Conservation (phyloP, 768 basidiomycete species). For the Xerocomus spinulosus region DNA sequence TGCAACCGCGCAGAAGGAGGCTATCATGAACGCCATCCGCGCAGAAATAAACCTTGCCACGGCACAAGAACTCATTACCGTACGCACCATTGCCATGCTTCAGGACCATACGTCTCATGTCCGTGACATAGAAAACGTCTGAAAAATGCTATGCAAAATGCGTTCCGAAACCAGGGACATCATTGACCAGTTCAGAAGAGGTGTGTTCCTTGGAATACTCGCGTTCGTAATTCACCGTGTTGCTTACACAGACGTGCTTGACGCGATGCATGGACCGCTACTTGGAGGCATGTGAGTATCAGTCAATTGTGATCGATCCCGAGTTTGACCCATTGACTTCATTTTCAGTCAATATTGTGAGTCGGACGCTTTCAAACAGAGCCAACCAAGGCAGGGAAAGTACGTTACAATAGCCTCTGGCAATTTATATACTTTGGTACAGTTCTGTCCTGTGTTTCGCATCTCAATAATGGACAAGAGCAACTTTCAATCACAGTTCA, state of each 20-base stretch:
- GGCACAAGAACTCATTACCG: conserved; percentile 79
- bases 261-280: conserved; percentile 75
- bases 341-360: conserved; percentile 70
- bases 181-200: conserved; percentile 69
- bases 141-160: conserved; percentile 79
- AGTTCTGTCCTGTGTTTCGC: not conserved
- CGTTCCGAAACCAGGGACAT: conserved; percentile 66
- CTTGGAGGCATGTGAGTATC: conserved; percentile 74
- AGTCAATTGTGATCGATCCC: not conserved
- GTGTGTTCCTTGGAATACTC: conserved; percentile 31
- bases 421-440: not conserved
- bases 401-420: conserved; percentile 6
- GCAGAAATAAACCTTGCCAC: conserved; percentile 69
- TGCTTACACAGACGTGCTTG: conserved; percentile 57
- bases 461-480: not conserved
- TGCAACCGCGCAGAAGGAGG: conserved; percentile 36
- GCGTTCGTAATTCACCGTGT: not conserved
- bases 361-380: conserved; percentile 60
- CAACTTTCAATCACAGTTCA: not conserved
- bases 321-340: conserved; percentile 3
- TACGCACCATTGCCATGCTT: conserved; percentile 24
- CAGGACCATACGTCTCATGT: not conserved
- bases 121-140: conserved; percentile 56
- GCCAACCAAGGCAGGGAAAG: conserved; percentile 32
- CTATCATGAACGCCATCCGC: conserved; percentile 57